Percentiles rank a stretch among this genome's conserved stretches.
phyloP scores from a whole-genome alignment of 305 asterid genomes.

The Solanum chacoense region DNA sequence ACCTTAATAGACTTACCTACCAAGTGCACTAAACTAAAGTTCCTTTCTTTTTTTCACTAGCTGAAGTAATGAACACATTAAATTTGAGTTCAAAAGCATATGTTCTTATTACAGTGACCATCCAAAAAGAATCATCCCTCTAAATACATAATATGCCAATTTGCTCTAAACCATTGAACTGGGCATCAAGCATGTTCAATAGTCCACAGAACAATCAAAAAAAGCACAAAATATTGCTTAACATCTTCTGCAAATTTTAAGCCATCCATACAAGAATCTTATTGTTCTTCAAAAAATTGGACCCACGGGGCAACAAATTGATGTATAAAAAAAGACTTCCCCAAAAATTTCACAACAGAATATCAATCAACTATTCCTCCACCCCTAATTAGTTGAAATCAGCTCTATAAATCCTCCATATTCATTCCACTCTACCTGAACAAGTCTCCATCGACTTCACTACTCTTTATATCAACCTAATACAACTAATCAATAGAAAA shows the following conservation, averaged over 20 bases:
- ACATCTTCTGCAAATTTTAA: background rate
- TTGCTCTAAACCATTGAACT: background rate
- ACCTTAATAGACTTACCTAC: background rate
- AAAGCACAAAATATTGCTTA: background rate
- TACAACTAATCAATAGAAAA: background rate
- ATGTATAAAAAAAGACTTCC: background rate
- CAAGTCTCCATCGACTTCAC: background rate
- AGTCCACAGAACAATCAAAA: background rate
- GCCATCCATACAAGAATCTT: slow-evolving; percentile 7
- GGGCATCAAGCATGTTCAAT: slow-evolving; percentile 1
- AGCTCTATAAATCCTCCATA: background rate
- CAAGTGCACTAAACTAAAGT: background rate
- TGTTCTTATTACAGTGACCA: background rate
- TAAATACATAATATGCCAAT: slow-evolving; percentile 1
- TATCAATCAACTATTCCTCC: background rate
- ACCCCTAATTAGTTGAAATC: background rate
- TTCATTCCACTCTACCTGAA: background rate
- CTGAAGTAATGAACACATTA: background rate
- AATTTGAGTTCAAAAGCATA: background rate
- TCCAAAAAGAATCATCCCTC: background rate
- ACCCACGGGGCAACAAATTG: background rate
- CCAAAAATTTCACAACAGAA: background rate
- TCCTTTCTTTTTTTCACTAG: background rate
- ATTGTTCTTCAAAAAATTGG: slow-evolving; percentile 1
- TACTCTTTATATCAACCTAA: background rate